Percentiles rank a stretch among this genome's conserved stretches.
These are phyloP conservation scores for Rhizopogon vesiculosus DNA, from an alignment of 768 basidiomycete species.

Conservation along the genomic window DNA sequence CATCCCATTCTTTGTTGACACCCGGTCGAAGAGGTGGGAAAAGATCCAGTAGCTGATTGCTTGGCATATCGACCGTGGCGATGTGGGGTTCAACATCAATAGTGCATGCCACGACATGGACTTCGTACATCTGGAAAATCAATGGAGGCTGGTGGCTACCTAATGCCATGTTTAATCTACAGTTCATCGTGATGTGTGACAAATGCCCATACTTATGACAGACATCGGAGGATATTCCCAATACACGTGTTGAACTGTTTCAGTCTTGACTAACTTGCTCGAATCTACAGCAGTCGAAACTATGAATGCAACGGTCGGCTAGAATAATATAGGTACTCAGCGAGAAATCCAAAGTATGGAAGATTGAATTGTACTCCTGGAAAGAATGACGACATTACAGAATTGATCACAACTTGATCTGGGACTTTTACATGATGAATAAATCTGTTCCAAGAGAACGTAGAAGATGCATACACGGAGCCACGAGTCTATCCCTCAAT, in stretches of 20 bases:
- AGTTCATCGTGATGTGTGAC: background rate
- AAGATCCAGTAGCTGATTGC: background rate
- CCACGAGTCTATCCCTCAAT: background rate
- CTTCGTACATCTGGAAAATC: background rate
- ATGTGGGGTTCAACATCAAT: background rate
- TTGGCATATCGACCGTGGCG: conserved; percentile 4
- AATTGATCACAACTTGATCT: background rate
- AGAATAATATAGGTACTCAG: background rate
- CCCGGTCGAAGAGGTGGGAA: background rate
- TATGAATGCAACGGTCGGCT: conserved; percentile 5
- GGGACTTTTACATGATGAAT: background rate
- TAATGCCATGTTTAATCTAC: background rate
- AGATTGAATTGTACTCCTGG: background rate
- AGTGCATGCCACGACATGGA: conserved; percentile 8
- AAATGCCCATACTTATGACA: background rate
- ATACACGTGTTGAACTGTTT: background rate
- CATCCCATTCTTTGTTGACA: background rate
- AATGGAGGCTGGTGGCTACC: background rate
- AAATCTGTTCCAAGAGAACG: background rate
- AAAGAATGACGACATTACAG: background rate
- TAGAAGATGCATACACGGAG: background rate
- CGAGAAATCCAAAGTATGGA: background rate
- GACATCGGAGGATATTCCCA: background rate
- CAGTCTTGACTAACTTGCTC: background rate
- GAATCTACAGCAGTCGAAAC: conserved; percentile 7